Evolutionary conservation across 2,329 filamentous ascomycete species (phyloP), one percentile per base, ranked within the genome.

Genomic region (Blastomyces parvus): DNA sequence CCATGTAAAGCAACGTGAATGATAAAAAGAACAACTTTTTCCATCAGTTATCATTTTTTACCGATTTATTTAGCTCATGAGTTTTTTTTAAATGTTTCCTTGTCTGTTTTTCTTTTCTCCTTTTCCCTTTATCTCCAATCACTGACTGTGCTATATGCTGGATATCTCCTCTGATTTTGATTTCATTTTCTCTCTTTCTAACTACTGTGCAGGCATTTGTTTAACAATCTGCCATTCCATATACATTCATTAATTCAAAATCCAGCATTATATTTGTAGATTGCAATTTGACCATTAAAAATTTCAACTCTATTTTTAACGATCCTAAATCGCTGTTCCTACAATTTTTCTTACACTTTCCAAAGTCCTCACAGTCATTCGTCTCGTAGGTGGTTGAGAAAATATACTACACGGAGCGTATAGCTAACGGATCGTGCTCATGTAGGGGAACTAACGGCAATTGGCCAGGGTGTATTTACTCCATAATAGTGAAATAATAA

Each of bases 1-100:
- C n/a, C 55, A 57, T 40, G 55, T 42, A 57, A 36, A 36, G 33
- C 33, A 40, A 42, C n/a, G n/a, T 57, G 55, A 57, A 57, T 58
- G 55, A 58, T 25, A 19, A 58, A 40, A 27, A 25, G 22, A 42
- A 58, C 17, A 3, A 36, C 38, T 56, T 9, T 22, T 42, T 25
- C 2, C 25, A 14, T 13, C 14, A 2, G 6, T 17, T 57, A 42
- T 40, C 7, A 1, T 3, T 22, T 40, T 7, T 55, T 38, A n/a
- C 9, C 42, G 7, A 22, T 40, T 38, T 13, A 40, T 36, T 33
- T 53, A 38, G 19, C 13, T 56, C 30, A 22, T 38, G 33, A 36
- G 17, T 13, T 56, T n/a, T 7, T 22, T 11, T 13, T 36, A 8
- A 11, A 17, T 38, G 40, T 17, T 42, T 36, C 6, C 5, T 9